phyloP scores from a whole-genome alignment of 495 filamentous ascomycete genomes.

The Hypomontagnella submonticulosa region DNA sequence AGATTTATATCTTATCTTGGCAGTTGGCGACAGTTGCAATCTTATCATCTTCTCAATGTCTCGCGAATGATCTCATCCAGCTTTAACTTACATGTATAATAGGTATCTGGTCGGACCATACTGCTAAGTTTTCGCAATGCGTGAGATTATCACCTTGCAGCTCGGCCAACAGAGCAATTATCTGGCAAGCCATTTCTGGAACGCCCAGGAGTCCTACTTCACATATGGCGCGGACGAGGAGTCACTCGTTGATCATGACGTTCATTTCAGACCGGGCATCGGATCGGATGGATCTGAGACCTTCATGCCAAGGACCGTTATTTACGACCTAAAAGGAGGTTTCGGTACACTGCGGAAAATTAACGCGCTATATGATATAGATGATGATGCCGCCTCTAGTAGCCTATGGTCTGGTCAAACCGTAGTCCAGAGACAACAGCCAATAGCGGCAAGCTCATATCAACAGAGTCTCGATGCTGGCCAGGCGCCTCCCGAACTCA shows the following conservation, averaged over 20 bases:
- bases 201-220: conserved; percentile 98
- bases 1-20: conserved; percentile 6
- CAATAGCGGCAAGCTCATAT: conserved; percentile 77
- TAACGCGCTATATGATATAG: conserved; percentile 86
- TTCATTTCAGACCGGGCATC: conserved; percentile 90
- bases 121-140: conserved; percentile 67
- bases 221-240: conserved; percentile 78
- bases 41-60: conserved; percentile 1
- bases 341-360: conserved; percentile 89
- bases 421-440: conserved; percentile 71
- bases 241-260: conserved; percentile 86
- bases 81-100: conserved; percentile 1
- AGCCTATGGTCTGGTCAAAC: conserved; percentile 77
- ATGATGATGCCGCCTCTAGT: conserved; percentile 60
- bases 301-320: conserved; percentile 87
- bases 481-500: conserved; percentile 69
- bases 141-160: conserved; percentile 95
- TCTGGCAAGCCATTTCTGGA: conserved; percentile 98
- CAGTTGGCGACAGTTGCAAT: conserved; percentile 17
- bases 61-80: conserved; percentile 24
- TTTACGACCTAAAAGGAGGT: conserved; percentile 93
- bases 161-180: conserved; percentile 94
- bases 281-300: conserved; percentile 87
- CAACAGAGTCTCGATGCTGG: conserved; percentile 80
- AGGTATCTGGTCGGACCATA: not conserved